A percentile compares a stretch with the other conserved stretches of the same genome.
Conservation (phyloP, 306 rosid species). For the Notholithocarpus densiflorus region DNA sequence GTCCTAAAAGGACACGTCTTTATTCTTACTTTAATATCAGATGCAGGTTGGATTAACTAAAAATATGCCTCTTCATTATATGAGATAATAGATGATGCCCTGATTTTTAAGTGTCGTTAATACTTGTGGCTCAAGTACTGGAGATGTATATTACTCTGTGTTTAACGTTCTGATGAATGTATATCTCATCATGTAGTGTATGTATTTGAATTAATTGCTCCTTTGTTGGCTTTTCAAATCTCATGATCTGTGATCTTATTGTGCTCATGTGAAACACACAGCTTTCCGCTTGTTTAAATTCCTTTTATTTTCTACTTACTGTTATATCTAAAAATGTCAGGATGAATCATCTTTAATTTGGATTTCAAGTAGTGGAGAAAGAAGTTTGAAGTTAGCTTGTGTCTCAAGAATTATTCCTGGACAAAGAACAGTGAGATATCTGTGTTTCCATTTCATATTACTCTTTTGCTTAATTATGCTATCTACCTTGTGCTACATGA, state of each 20-base stretch:
- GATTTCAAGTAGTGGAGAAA: constrained; percentile 83
- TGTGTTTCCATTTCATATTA: constrained; percentile 18
- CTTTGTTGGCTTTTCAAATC: constrained; percentile 2
- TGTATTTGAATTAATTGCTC: constrained; percentile 1
- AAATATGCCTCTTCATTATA: not conserved
- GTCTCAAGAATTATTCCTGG: constrained; percentile 90
- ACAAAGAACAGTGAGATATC: constrained; percentile 90
- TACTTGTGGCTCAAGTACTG: constrained; percentile 2
- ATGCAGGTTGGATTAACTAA: not conserved
- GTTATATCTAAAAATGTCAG: constrained; percentile 42
- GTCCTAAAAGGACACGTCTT: too few species aligned
- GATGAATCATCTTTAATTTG: constrained; percentile 86
- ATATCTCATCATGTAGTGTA: not conserved
- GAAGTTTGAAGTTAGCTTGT: constrained; percentile 75
- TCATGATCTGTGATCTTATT: constrained; percentile 2
- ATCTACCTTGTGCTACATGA: constrained; percentile 2
- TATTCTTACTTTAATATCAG: not conserved
- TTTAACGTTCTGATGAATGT: constrained; percentile 5
- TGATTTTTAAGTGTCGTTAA: not conserved
- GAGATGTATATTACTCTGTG: constrained; percentile 1
- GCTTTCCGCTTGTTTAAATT: constrained; percentile 8
- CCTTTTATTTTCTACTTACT: constrained; percentile 16
- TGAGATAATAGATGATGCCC: not conserved
- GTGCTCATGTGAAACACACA: constrained; percentile 1
- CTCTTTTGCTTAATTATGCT: constrained; percentile 4